Conservation (phyloP, 1,139 yeast species). For the Saccharomyces hybrid region DNA sequence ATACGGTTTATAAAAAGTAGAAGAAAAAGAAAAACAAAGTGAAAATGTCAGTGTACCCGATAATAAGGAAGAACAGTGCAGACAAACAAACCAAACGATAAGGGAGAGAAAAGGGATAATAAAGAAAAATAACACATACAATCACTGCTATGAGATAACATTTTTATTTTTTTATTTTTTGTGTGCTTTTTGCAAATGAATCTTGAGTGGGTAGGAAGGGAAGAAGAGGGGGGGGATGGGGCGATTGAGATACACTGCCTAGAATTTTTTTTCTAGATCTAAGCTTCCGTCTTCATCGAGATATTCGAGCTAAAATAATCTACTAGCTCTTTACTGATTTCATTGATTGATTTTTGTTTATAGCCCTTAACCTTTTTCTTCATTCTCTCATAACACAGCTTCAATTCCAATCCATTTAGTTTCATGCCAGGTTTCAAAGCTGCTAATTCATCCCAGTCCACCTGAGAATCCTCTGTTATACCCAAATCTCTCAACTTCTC, state of each 20-base stretch:
- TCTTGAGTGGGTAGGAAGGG: too few relatives aligned
- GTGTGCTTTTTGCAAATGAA: too few relatives aligned
- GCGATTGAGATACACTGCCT: too few relatives aligned
- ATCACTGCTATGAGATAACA: neutral
- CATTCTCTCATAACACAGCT: conserved; percentile 40
- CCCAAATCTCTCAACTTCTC: conserved; percentile 43
- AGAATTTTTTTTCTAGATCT: neutral
- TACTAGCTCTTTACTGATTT: conserved; percentile 32
- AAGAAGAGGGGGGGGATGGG: too few relatives aligned
- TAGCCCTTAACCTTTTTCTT: conserved; percentile 36
- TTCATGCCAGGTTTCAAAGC: conserved; percentile 36
- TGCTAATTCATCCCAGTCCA: conserved; percentile 59
- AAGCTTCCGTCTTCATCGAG: conserved; percentile 10
- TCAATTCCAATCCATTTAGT: conserved; percentile 43
- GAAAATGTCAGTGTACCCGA: too few relatives aligned
- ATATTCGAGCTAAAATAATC: conserved; percentile 18
- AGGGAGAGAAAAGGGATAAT: neutral
- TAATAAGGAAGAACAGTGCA: too few relatives aligned
- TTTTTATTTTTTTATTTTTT: neutral
- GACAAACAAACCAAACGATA: too few relatives aligned
- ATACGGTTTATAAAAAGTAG: too few relatives aligned
- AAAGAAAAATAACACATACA: neutral
- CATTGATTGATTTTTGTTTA: conserved; percentile 36
- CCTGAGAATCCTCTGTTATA: conserved; percentile 40
- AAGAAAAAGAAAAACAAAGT: too few relatives aligned